Base-by-base conservation (phyloP, 768 basidiomycete genomes). In the Hydnomerulius pinastri region DNA sequence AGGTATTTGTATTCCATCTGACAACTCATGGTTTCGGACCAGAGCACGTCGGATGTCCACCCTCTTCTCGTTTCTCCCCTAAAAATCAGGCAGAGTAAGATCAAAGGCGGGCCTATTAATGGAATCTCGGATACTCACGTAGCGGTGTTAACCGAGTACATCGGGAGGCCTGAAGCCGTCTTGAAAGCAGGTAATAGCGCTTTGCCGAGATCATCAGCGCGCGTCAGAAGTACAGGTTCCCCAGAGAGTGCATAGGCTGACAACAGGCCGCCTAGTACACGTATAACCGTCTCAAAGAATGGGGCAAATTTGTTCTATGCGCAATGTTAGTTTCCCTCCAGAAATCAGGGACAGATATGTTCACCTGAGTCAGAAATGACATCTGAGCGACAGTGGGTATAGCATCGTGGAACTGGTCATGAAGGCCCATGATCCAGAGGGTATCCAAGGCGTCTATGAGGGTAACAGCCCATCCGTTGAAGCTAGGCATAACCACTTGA, bases 391-490 rank as follows among this genome's bases (percentile, higher is more conserved):
- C 70, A 30, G 73, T 70, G 8, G 76, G 71, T 2, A 89, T 62
- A 1, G 83, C 82, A 1, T 79, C 71, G 30, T 76, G 63, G 58
- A 90, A 92, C 56, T 92, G 82, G 0, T 83, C 75, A 21, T 79
- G 69, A n/a, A 92, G 71, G 6, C 79, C 89, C 82, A 92, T 85
- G 36, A 94, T 76, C 72, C 85, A 81, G 75, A 95, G 82, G 2
- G 89, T 88, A 59, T 91, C 89, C 32, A 94, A 73, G 1, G 87
- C 80, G 57, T 94, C 92, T 43, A 90, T 74, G 38, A 92, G 68
- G 4, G 86, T 82, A 11, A 87, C 74, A 53, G 75, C 81, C 86
- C 80, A 82, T 25, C 78, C 79, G 61, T 80, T 80, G 62, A 80
- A 73, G 51, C 72, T 57, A 24, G 43, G 2, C 45, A 37, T 12